Evolutionary conservation across 495 filamentous ascomycete species (phyloP), one percentile per base, ranked within the genome.

Genomic region (Hypoxylon intermedium): DNA sequence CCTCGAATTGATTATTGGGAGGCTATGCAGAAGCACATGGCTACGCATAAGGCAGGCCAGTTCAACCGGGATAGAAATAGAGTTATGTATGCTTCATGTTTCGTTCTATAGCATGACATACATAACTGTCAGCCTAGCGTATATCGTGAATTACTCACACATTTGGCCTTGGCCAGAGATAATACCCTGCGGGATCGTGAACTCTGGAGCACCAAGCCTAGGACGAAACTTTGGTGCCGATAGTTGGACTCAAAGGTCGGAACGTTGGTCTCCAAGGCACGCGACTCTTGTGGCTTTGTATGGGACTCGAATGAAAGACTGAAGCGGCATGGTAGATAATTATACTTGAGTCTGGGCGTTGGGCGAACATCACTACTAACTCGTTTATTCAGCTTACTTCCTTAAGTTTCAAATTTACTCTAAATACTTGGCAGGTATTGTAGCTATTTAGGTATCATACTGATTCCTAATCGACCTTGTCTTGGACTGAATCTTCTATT

Each of bases 11-110:
- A n/a, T n/a, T 3, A 26, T 7, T 26, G 3, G 23, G 49, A 33
- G 54, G 60, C 54, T 54, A 41, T 64, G 53, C 40, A 30, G 38
- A 34, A 45, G 43, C 6, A 23, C 31, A 28, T 40, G 20, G 44
- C 38, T 23, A 44, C 16, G 30, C 31, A 48, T 30, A 55, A 36
- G n/a, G 36, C 43, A 43, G 31, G 34, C 16, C 30, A 19, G n/a
- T n/a, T n/a, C n/a, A n/a, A n/a, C n/a, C n/a, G n/a, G n/a, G n/a
- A n/a, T n/a, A 57, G 38, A 23, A 21, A 43, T 18, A n/a, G n/a
- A n/a, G n/a, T 52, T 19, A 5, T 13, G 41, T 40, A 38, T 23
- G 56, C 46, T 28, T 7, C 28, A 42, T 26, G 43, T 34, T 18
- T 38, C 30, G 23, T 16, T 13, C 13, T 43, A 42, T 34, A 21